Percentiles rank a stretch among this genome's conserved stretches.
Evolutionary conservation across 305 asterid genomes (phyloP).

Genomic region (Plantago lanceolata): DNA sequence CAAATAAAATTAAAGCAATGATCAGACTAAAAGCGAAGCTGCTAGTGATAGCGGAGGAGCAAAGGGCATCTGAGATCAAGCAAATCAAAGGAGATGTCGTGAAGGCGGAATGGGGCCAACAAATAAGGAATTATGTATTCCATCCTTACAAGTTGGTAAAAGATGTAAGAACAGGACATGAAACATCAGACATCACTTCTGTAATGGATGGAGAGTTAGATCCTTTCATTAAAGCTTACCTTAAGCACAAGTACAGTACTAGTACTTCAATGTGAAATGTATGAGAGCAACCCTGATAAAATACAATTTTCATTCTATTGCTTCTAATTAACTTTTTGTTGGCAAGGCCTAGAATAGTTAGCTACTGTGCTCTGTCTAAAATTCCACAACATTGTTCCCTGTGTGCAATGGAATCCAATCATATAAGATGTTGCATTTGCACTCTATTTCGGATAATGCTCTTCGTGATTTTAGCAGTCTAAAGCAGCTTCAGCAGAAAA

Average conservation of each 20-base stretch:
- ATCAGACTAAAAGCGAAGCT: conserved; percentile 83
- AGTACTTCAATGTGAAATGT: conserved; percentile 29
- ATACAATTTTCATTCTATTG: neutral
- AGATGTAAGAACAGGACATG: conserved; percentile 76
- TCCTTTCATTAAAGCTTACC: conserved; percentile 81
- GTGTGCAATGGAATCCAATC: too few relatives aligned
- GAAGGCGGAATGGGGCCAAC: conserved; percentile 99
- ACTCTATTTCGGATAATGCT: too few relatives aligned
- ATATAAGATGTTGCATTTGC: too few relatives aligned
- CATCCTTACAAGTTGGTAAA: conserved; percentile 94
- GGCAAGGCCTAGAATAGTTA: neutral
- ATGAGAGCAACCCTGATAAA: conserved; percentile 22
- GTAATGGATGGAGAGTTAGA: conserved; percentile 86
- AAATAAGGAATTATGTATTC: conserved; percentile 90
- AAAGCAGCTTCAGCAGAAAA: too few relatives aligned
- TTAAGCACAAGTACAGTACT: conserved; percentile 61
- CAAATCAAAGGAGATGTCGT: conserved; percentile 86
- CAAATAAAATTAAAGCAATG: conserved; percentile 85
- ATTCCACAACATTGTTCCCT: too few relatives aligned
- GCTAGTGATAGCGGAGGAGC: conserved; percentile 83
- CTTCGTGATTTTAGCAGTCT: too few relatives aligned
- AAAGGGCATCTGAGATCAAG: conserved; percentile 92
- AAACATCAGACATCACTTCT: conserved; percentile 69
- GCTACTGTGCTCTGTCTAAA: neutral
- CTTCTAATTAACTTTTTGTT: neutral